Evolutionary conservation across 1,139 yeast species (phyloP), one percentile per base, ranked within the genome.

Genomic region (Candida anutae): DNA sequence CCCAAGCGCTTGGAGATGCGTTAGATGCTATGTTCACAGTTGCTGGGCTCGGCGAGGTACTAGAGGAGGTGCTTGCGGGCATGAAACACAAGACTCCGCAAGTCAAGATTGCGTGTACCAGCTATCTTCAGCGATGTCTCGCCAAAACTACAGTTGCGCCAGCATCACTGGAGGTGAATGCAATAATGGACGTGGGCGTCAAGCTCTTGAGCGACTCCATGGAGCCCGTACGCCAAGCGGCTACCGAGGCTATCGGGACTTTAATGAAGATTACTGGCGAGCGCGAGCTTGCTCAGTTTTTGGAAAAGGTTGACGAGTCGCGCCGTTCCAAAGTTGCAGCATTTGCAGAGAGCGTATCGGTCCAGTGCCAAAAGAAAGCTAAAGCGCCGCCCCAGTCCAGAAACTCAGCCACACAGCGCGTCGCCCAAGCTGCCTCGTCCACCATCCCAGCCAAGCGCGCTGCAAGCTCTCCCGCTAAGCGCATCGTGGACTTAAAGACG

Each of bases 1-100:
- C 83, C 2, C 85, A 77, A 19, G 81, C 94, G 1, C 60, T 90
- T 17, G 62, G 65, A 15, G 57, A 53, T 25, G 79, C 90, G 1
- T 60, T 87, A 33, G 84, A 79, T 50, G 71, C 83, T 0, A 62
- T 82, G 6, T 82, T 77, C 43, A 32, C 36, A 15, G 46, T 55
- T 27, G 61, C 80, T 4, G 61, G 75, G 1, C 60, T 75, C 22
- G 54, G 65, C 13, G 87, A 76, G 28, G 57, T 85, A 11, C 53
- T 83, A 24, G 83, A 76, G 12, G 80, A 77, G 3, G 61, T 77
- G 0, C 40, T 82, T 12, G 64, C 57, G 16, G 73, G 72, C 20
- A 69, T 81, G 71, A 65, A 64, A 26, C 84, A 82, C 54, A 85
- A 83, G 51, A 82, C 85, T 1, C 97, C 98, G 0, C 93, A 78